phyloP scores from a whole-genome alignment of 1,284 basidiomycete species.

The Trichosporon sp. region DNA sequence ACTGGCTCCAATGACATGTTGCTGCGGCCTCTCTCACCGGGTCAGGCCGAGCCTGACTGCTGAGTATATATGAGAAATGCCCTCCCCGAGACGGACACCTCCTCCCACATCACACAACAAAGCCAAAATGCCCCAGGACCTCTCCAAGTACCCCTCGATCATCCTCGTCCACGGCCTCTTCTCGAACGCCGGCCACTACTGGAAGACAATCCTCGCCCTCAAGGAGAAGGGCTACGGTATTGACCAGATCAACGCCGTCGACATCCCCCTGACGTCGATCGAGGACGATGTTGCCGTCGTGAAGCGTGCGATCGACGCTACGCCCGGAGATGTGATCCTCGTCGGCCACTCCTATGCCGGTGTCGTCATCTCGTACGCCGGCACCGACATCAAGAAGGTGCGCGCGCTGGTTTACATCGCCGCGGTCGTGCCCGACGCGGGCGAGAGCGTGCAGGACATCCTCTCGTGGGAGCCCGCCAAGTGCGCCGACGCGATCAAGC shows the following conservation, averaged over 20 bases:
- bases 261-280: constrained; percentile 4
- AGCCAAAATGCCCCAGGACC: neutral
- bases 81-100: neutral
- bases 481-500: constrained; percentile 34
- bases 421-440: constrained; percentile 5
- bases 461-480: neutral
- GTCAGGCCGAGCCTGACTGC: neutral
- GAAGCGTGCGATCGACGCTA: constrained; percentile 2
- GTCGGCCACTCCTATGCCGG: constrained; percentile 8
- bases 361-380: constrained; percentile 8
- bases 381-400: constrained; percentile 3
- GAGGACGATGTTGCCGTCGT: neutral
- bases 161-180: constrained; percentile 11
- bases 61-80: neutral
- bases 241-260: constrained; percentile 2
- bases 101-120: neutral
- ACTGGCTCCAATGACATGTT: neutral
- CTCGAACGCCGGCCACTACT: neutral
- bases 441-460: neutral
- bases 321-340: neutral
- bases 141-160: neutral
- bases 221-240: constrained; percentile 4
- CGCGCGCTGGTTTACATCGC: constrained; percentile 9
- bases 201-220: neutral
- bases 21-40: neutral